Base-by-base conservation (phyloP, 2,329 filamentous ascomycete species). In the Trichoderma pleuroti region DNA sequence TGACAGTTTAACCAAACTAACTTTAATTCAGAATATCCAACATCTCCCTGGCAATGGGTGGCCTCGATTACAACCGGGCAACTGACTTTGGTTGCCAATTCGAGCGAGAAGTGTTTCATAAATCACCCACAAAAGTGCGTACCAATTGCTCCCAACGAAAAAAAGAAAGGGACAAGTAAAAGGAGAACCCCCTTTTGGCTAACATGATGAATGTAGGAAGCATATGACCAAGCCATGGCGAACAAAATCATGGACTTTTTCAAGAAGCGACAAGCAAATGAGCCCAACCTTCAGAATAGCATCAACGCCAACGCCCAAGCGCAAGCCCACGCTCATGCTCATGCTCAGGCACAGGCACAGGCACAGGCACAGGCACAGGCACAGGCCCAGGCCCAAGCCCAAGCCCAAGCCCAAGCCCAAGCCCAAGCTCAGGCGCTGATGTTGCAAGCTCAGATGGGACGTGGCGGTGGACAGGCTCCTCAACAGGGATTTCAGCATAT, bases 401-500 rank as follows among this genome's bases (percentile, higher is more conserved):
- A 84, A 56, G 81, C 80, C 1, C 81, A 81, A 68, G 70, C 68
- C 6, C 78, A 80, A 67, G 72, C 78, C 1, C 81, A 84, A 56
- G 81, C 80, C 1, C 81, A 81, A 68, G 70, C 68, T 7, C 78
- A 80, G 68, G 72, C 78, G 72, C 80, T 86, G 68, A 82, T 88
- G 81, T 84, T 87, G 81, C 85, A 85, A 71, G 82, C 81, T 14
- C 83, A 86, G 72, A 85, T 88, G 81, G 82, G 83, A 49, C 83
- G 87, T 42, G 83, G 82, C 14, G 84, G 86, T 78, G 82, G 81
- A 0, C 86, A 86, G 74, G 82, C 81, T 8, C 79, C 81, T 2
- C 87, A 86, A 72, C 86, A 84, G 74, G 84, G 82, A 1, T 89
- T 90, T 71, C 87, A 87, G 72, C 84, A 86, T 61, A 82, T 89